Base-by-base conservation (phyloP, 768 basidiomycete genomes). In the Collybia sordida region DNA sequence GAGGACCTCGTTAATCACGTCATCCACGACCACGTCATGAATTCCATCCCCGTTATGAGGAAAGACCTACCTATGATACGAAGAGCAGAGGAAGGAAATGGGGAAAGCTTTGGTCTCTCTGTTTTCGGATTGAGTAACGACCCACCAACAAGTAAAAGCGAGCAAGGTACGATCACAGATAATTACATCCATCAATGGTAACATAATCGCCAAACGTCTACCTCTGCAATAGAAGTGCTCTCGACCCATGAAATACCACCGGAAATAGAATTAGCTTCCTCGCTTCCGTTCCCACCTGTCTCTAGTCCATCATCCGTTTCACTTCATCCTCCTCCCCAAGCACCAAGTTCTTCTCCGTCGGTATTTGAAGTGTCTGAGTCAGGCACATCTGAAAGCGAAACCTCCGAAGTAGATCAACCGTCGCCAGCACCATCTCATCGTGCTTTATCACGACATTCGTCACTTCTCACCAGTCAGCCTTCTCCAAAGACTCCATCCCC, bases 1-100 rank as follows among this genome's bases (percentile, higher is more conserved):
- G 52, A 60, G 2, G 71, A 70, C 14, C 72, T 83, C 22, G 59
- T 66, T 2, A 54, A 65, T 6, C 83, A 85, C 58, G 73, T 83
- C 37, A 59, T 71, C 12, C 59, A 65, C 22, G 72, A 77, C 9
- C 83, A 85, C 58, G 69, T 80, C 37, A 69, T 62, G 44, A 65
- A 64, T 22, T 67, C 72, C 31, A 59, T 70, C 36, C 75, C 80
- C n/a, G 68, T 79, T 50, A 62, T 56, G 21, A 71, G 72, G 24
- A 52, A 64, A 19, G 81, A 85, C 27, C 67, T 85, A 11, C 57
- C 70, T 2, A 56, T 74, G 31, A 59, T 74, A 42, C 63, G 68
- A 53, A 66, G 77, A 48, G 68, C 65, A 1, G 79, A 79, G 49
- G 75, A 79, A 53, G 77, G 72, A 3, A 48, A 65, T 12, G 75